Conservation (phyloP, 139 green algal species). For the Coelastrella sp. region DNA sequence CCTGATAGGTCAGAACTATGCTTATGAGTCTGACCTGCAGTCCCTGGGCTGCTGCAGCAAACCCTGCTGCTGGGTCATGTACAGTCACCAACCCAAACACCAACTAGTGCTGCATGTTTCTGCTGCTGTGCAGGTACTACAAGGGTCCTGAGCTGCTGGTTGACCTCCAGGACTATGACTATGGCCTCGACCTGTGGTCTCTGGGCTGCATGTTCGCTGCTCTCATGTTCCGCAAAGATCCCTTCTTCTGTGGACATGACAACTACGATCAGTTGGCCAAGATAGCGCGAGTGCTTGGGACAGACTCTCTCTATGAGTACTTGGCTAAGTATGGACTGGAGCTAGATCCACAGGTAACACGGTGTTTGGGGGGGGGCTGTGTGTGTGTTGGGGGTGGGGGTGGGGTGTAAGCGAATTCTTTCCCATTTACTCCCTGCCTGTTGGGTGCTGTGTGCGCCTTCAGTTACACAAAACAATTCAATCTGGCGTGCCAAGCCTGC, state of each 20-base stretch:
- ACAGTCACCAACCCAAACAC: too few species aligned
- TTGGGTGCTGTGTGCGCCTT: too few species aligned
- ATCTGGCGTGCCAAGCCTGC: too few species aligned
- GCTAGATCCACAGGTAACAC: slow-evolving; percentile 91
- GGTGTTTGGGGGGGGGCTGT: background rate
- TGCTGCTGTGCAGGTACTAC: slow-evolving; percentile 52
- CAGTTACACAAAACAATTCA: too few species aligned
- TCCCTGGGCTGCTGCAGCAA: too few species aligned
- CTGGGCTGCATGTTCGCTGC: slow-evolving; percentile 90
- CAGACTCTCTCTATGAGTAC: slow-evolving; percentile 91
- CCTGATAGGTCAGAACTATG: too few species aligned
- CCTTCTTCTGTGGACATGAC: slow-evolving; percentile 99
- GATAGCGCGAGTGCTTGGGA: slow-evolving; percentile 97
- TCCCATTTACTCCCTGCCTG: too few species aligned
- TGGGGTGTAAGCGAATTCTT: too few species aligned
- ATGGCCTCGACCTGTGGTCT: slow-evolving; percentile 97
- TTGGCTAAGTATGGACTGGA: slow-evolving; percentile 96
- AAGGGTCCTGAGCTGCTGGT: slow-evolving; percentile 97
- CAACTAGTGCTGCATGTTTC: too few species aligned
- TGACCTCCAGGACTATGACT: slow-evolving; percentile 99
- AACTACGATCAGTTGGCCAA: slow-evolving; percentile 99
- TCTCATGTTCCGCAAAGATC: slow-evolving; percentile 97
- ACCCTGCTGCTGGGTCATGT: too few species aligned
- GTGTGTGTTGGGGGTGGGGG: background rate
- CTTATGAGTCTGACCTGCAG: too few species aligned